phyloP scores from a whole-genome alignment of 2,329 filamentous ascomycete species.

The Ceratocystis lukuohia region DNA sequence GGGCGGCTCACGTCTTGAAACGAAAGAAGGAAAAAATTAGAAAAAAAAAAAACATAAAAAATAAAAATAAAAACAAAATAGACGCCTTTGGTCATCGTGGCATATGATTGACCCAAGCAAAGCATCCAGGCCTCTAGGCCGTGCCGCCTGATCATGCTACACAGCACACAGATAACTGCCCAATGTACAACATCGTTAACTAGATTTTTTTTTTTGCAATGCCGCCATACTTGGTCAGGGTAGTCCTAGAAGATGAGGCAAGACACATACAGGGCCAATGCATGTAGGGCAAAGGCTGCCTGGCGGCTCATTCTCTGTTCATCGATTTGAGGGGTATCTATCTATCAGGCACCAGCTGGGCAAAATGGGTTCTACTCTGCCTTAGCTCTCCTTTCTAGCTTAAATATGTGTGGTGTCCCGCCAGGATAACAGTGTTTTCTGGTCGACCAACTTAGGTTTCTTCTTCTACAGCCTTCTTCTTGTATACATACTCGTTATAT shows the following conservation, averaged over 20 bases:
- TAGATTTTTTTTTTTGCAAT: not conserved
- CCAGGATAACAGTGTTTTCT: not conserved
- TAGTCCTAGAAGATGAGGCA: not conserved
- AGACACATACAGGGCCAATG: constrained; percentile 4
- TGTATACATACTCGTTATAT: not conserved
- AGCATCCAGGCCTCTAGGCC: not conserved
- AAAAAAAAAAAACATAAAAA: too few relatives aligned
- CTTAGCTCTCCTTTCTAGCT: not conserved
- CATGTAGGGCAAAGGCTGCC: not conserved
- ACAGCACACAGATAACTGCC: not conserved
- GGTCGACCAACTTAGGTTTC: not conserved
- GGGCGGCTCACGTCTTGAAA: not conserved
- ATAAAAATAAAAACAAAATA: not conserved
- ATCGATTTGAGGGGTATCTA: not conserved
- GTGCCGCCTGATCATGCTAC: constrained; percentile 2
- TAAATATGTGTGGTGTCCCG: not conserved
- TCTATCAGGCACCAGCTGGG: not conserved
- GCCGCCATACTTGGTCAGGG: not conserved
- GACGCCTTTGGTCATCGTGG: not conserved
- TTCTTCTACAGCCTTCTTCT: not conserved
- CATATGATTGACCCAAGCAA: not conserved
- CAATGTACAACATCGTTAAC: not conserved
- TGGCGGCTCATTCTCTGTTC: not conserved
- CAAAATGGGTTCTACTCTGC: not conserved
- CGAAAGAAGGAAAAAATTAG: not conserved